Evolutionary conservation across 2,329 filamentous ascomycete genomes (phyloP).

Genomic region (Epichloe hybrida): DNA sequence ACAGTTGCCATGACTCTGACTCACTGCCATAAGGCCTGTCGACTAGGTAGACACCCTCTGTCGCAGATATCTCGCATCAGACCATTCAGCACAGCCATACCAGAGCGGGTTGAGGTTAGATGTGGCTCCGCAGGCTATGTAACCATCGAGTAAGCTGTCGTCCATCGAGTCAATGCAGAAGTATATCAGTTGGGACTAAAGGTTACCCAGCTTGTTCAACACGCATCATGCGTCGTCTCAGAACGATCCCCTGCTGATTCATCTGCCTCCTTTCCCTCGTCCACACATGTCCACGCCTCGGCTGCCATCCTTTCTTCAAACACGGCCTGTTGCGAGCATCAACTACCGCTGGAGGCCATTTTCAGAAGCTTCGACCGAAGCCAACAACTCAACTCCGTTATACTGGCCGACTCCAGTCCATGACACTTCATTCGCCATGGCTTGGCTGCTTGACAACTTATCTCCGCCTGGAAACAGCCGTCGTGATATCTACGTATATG

Average conservation of each 20-base stretch:
- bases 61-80: not conserved
- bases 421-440: slow-evolving; percentile 40
- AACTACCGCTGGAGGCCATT: slow-evolving; percentile 43
- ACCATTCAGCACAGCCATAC: slow-evolving; percentile 6
- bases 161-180: not conserved
- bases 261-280: slow-evolving; percentile 37
- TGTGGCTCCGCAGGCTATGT: slow-evolving; percentile 37
- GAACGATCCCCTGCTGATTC: slow-evolving; percentile 33
- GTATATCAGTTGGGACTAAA: not conserved
- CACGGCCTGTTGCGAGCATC: slow-evolving; percentile 37
- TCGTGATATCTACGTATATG: slow-evolving; percentile 34
- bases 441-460: slow-evolving; percentile 35
- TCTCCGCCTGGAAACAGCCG: slow-evolving; percentile 20
- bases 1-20: not conserved
- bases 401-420: slow-evolving; percentile 45
- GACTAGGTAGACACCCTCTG: not conserved
- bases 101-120: slow-evolving; percentile 29
- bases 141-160: slow-evolving; percentile 32
- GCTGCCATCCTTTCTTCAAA: slow-evolving; percentile 28
- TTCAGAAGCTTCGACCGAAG: slow-evolving; percentile 7
- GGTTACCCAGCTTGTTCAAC: slow-evolving; percentile 28
- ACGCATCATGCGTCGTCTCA: slow-evolving; percentile 20
- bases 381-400: slow-evolving; percentile 12
- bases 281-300: slow-evolving; percentile 12
- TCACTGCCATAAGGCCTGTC: not conserved